Evolutionary conservation across 2,329 filamentous ascomycete genomes (phyloP), one percentile per base, ranked within the genome.

Genomic region (Fusarium udum): DNA sequence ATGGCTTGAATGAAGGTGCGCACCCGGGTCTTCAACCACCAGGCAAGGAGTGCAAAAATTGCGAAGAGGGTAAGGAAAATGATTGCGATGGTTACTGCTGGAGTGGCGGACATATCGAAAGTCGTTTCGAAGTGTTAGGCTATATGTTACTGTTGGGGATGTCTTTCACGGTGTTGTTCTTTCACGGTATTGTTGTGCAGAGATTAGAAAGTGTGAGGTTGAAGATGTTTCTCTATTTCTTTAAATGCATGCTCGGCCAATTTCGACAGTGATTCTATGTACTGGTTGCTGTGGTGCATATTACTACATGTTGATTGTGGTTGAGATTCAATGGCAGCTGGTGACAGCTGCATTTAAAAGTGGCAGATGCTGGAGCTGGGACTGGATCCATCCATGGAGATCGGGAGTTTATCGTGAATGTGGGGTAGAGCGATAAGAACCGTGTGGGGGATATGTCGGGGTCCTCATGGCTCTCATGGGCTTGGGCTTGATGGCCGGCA

Each of bases 11-110:
- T 77, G 65, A 83, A 83, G 31, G 60, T 67, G 46, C 77, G 71
- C 53, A 84, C 67, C 43, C 76, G 66, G 43, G 63, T 70, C 36
- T 79, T 79, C 66, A 78, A 72, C 46, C 78, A 78, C 74, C 77
- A 83, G 51, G 65, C 71, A 34, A 84, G 36, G 24, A 77, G 32
- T 24, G 67, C 77, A 46, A 82, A 64, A 36, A 82, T 59, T 12
- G 72, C 46, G 55, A 82, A 72, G 34, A 84, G 66, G 16, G 75
- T 67, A 16, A 83, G 61, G 32, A 83, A 46, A 9, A 82, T 59
- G 51, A 83, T 67, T 31, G 80, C 82, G 13, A 84, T 79, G 11
- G 65, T 68, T 31, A 70, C 72, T 9, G 80, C 75, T 15, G 81
- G 79, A 20, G 59, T 75, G 36, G 76, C 57, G 26, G 77, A 61